phyloP scores from a whole-genome alignment of 371 early-diverging fungal species.

The Umbelopsis sp. region DNA sequence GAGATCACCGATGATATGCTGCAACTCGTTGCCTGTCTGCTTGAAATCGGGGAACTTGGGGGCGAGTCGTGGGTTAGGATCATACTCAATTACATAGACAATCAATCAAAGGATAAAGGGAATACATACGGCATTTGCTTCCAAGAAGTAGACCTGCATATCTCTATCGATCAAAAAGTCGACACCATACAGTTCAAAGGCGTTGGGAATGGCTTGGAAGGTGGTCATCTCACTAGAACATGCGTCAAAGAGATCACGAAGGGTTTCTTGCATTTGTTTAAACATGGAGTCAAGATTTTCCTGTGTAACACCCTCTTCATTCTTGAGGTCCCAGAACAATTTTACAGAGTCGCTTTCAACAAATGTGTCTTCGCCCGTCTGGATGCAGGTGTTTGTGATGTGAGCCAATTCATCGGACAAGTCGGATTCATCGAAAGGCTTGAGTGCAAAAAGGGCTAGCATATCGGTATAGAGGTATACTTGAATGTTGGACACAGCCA shows the following conservation, averaged over 20 bases:
- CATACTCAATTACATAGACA: slow-evolving; percentile 6
- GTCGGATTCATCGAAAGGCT: slow-evolving; percentile 45
- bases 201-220: slow-evolving; percentile 71
- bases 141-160: slow-evolving; percentile 58
- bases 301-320: slow-evolving; percentile 26
- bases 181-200: slow-evolving; percentile 74
- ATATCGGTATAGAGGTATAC: slow-evolving; percentile 71
- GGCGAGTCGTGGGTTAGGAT: slow-evolving; percentile 35
- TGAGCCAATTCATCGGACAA: slow-evolving; percentile 58
- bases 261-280: slow-evolving; percentile 59
- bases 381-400: slow-evolving; percentile 76
- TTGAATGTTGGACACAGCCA: slow-evolving; percentile 66
- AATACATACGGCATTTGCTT: slow-evolving; percentile 66
- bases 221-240: slow-evolving; percentile 64
- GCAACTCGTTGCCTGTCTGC: slow-evolving; percentile 65
- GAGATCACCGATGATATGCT: slow-evolving; percentile 60
- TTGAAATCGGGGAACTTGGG: slow-evolving; percentile 71
- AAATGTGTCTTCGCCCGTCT: slow-evolving; percentile 55
- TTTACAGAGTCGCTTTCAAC: slow-evolving; percentile 62
- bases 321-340: slow-evolving; percentile 62
- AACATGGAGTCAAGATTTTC: slow-evolving; percentile 50
- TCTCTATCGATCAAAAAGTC: slow-evolving; percentile 70
- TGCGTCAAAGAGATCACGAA: slow-evolving; percentile 65
- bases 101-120: background rate
- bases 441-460: slow-evolving; percentile 70